Evolutionary conservation across 306 rosid species (phyloP).

Genomic region (Dryas alaskensis): DNA sequence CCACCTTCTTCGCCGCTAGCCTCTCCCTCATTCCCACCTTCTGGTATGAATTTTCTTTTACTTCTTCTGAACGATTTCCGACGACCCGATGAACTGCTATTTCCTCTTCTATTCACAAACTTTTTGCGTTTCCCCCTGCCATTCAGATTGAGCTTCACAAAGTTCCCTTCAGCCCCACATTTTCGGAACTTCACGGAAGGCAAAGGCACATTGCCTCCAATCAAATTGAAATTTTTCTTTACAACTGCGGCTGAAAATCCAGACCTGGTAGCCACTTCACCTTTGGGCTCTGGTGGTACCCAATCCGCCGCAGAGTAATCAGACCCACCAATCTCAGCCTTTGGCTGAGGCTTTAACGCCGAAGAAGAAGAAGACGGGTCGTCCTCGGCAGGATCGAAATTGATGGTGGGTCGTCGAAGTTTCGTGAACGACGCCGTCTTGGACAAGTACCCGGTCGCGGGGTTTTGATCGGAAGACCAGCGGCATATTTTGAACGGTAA

Average conservation of each 20-base stretch:
- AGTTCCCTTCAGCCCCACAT: constrained; percentile 61
- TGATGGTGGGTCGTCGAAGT: constrained; percentile 41
- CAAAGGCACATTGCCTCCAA: constrained; percentile 50
- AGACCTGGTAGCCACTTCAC: background rate
- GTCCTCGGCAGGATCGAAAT: constrained; percentile 33
- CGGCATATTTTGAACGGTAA: constrained; percentile 67
- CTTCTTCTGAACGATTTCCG: constrained; percentile 39
- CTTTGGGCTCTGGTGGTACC: constrained; percentile 20
- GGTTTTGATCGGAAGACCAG: constrained; percentile 32
- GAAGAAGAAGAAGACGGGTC: constrained; percentile 21
- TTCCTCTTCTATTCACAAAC: constrained; percentile 43
- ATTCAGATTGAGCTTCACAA: constrained; percentile 63
- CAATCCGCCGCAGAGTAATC: constrained; percentile 14
- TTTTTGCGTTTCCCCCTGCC: constrained; percentile 44
- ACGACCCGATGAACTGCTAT: constrained; percentile 25
- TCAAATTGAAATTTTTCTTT: constrained; percentile 51
- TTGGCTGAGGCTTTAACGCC: constrained; percentile 5
- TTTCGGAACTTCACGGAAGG: constrained; percentile 47
- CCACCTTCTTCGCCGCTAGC: constrained; percentile 40
- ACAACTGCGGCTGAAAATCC: constrained; percentile 16
- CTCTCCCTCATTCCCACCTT: constrained; percentile 28
- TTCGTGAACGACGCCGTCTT: constrained; percentile 60
- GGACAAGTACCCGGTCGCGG: constrained; percentile 39
- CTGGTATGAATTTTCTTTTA: constrained; percentile 32
- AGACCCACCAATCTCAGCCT: constrained; percentile 10